Evolutionary conservation across 768 basidiomycete genomes (phyloP).

Genomic region (Termitomyces sp.): DNA sequence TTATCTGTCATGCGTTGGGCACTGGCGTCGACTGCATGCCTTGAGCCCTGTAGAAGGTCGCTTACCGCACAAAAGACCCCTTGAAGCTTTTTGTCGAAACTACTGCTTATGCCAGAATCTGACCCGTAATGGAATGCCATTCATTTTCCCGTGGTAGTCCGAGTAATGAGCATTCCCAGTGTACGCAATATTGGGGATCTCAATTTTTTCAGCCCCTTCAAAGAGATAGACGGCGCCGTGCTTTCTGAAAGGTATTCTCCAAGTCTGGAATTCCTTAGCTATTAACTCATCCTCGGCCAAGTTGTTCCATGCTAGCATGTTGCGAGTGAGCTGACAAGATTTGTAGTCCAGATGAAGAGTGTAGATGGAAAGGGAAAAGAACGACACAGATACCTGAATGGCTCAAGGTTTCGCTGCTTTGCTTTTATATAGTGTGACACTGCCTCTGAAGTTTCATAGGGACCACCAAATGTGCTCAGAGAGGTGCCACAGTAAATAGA

Average conservation of each 20-base stretch:
- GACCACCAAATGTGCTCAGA: too few species aligned
- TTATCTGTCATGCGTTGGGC: too few species aligned
- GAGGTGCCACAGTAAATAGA: too few species aligned
- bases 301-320: not conserved
- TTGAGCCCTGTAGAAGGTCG: not conserved
- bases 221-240: not conserved
- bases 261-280: not conserved
- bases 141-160: conserved; percentile 8
- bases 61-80: conserved; percentile 6
- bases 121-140: not conserved
- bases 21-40: not conserved
- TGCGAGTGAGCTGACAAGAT: too few species aligned
- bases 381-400: not conserved
- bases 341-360: not conserved
- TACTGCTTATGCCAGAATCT: conserved; percentile 14
- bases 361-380: not conserved
- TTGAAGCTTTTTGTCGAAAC: not conserved
- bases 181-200: not conserved
- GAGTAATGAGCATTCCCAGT: conserved; percentile 6
- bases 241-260: not conserved
- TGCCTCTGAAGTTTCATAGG: not conserved
- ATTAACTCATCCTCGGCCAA: not conserved
- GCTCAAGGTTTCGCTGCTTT: not conserved
- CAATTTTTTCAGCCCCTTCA: not conserved
- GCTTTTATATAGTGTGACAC: not conserved